Evolutionary conservation across 257 asterid species (phyloP).

Genomic region (Anisodus tanguticus): DNA sequence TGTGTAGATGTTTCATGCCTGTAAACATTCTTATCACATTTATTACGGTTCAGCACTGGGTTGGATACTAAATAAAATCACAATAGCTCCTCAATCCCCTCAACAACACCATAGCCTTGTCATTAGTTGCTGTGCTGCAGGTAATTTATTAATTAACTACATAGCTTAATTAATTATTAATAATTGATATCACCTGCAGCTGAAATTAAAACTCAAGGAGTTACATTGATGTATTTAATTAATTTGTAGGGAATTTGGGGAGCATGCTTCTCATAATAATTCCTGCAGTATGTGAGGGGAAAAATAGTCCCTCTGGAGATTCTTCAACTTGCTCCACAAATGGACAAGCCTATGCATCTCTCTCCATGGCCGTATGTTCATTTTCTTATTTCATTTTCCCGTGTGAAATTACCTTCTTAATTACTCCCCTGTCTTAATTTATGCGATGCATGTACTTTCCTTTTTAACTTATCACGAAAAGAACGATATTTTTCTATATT

Average conservation of each 20-base stretch:
- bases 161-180: too few species aligned
- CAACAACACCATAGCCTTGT: constrained; percentile 43
- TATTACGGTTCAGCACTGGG: constrained; percentile 41
- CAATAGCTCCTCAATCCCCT: constrained; percentile 27
- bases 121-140: constrained; percentile 49
- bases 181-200: neutral
- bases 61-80: constrained; percentile 42
- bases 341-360: constrained; percentile 44
- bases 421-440: too few species aligned
- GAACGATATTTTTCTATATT: too few species aligned
- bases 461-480: too few species aligned
- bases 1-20: constrained; percentile 43
- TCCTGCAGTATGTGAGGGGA: constrained; percentile 38
- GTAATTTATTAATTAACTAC: constrained; percentile 4
- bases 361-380: constrained; percentile 39
- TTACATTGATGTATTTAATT: neutral
- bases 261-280: constrained; percentile 40
- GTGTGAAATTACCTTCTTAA: too few species aligned
- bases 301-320: constrained; percentile 41
- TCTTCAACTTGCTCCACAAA: constrained; percentile 33
- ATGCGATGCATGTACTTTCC: neutral
- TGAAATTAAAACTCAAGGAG: neutral
- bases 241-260: constrained; percentile 38
- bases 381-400: neutral
- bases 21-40: constrained; percentile 43